Evolutionary conservation across 1,139 yeast species (phyloP), one percentile per base, ranked within the genome.

Genomic region (Taiozyma sp.): DNA sequence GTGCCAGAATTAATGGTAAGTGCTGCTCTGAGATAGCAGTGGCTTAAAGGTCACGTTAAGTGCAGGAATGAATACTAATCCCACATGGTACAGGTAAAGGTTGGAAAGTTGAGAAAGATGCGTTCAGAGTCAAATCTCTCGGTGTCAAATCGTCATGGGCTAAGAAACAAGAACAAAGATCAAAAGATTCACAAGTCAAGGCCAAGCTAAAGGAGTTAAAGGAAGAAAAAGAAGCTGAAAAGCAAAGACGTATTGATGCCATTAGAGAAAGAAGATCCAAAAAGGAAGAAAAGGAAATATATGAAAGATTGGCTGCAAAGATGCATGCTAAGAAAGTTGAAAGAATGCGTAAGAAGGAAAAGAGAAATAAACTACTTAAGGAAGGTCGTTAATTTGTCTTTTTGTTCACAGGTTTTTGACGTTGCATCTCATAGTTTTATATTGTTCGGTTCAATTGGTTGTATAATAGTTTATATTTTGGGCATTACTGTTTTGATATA

Each of bases 261-360:
- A 65, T 83, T 50, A 83, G 80, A 68, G 83, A 81, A 61, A 80
- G 84, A 70, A 76, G 82, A 66, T 85, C 81, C 58, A 79, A 79
- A 64, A 83, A 82, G 70, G 90, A 75, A 53, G 93, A 86, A 64
- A 80, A 79, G 68, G 91, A 84, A 63, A 76, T 93, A 62, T 85
- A 81, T 61, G 90, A 84, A 59, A 75, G 71, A 62, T 68, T 85
- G 61, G 88, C 93, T 14, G 74, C 78, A 45, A 84, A 83, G 70
- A 82, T 86, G 89, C 86, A 85, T 62, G 85, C 83, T 42, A 84
- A 84, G 78, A 84, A 80, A 75, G 83, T 84, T 42, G 95, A 86
- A 54, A 80, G 95, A 69, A 68, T 85, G 71, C 83, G 84, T 71
- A 83, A 84, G 74, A 83, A 81, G 67, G 95, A 86, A 66, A 86